Evolutionary conservation across 805 yeast species (phyloP), one percentile per base, ranked within the genome.

Genomic region (Metschnikowia similis): DNA sequence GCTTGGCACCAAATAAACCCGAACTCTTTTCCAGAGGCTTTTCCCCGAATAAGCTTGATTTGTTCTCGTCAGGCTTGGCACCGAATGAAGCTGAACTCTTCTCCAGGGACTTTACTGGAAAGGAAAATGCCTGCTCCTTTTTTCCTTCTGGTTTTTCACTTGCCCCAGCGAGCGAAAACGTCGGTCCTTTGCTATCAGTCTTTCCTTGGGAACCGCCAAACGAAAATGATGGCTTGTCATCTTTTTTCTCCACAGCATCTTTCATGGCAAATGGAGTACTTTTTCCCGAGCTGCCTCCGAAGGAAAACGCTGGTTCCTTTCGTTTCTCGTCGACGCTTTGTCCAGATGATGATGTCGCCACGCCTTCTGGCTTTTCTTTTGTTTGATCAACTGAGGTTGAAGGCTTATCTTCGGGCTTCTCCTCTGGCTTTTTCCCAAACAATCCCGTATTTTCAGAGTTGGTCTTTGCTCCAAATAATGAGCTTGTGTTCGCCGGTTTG

Each of bases 181-280:
- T 37, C 3, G 45, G 37, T 8, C 10, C 14, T 13, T 40, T 40
- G 17, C 11, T 30, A 1, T 41, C 36, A 11, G 17, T 9, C 34
- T 40, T 40, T 13, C 16, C 43, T n/a, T 14, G 34, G 5, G 44
- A 8, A 45, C 56, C 46, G 34, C 70, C 62, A 14, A 70, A 60
- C 39, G 62, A 57, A 26, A 63, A 37, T 0, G 47, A 47, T 11
- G 56, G 45, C 13, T 47, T 48, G 28, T 50, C 53, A 8, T 47
- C 49, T 13, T 46, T 35, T 35, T 32, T 35, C 14, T 21, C 45
- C 11, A 7, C 13, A 9, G 38, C 16, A 31, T 31, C 27, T 35
- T 7, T 60, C 32, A 56, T 49, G 2, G 55, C 42, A 21, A 49
- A 43, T 3, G 65, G 48, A 3, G 26, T 8, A 21, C 21, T 41